Percentiles rank a stretch among this genome's conserved stretches.
phyloP scores from a whole-genome alignment of 495 filamentous ascomycete species.

The Trichoderma reesei region DNA sequence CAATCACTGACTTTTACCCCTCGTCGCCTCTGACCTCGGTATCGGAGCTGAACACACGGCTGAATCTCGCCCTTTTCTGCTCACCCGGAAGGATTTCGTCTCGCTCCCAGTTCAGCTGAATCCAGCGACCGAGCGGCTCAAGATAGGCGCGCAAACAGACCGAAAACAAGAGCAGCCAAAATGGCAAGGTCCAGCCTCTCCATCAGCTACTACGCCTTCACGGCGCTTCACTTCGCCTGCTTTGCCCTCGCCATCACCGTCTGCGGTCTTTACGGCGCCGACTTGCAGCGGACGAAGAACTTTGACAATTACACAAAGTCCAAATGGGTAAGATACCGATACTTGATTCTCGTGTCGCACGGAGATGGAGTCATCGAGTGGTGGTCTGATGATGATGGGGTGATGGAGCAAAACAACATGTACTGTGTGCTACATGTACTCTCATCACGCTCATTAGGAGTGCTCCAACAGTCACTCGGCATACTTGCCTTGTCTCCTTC shows the following conservation, averaged over 20 bases:
- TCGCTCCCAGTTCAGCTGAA: not conserved
- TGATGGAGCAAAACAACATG: not conserved
- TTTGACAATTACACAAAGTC: constrained; percentile 40
- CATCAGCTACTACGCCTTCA: constrained; percentile 34
- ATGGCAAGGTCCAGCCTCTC: constrained; percentile 18
- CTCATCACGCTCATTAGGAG: too few species aligned
- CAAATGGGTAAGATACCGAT: constrained; percentile 49
- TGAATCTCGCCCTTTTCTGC: not conserved
- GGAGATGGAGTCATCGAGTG: constrained; percentile 2
- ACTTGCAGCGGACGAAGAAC: constrained; percentile 51
- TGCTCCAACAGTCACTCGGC: too few species aligned
- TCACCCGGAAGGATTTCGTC: not conserved
- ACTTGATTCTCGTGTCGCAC: not conserved
- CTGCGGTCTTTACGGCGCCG: constrained; percentile 66
- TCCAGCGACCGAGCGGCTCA: not conserved
- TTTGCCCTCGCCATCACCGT: constrained; percentile 67
- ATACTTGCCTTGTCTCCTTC: not conserved
- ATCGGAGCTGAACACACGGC: too few species aligned
- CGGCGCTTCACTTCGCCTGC: constrained; percentile 55
- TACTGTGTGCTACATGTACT: not conserved
- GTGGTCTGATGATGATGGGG: not conserved
- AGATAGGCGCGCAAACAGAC: too few species aligned
- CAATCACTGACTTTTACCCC: too few species aligned
- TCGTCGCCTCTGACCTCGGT: too few species aligned
- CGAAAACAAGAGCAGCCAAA: not conserved